Conservation (phyloP, 148 eudicot genomes). For the Amaranthus cruentus region DNA sequence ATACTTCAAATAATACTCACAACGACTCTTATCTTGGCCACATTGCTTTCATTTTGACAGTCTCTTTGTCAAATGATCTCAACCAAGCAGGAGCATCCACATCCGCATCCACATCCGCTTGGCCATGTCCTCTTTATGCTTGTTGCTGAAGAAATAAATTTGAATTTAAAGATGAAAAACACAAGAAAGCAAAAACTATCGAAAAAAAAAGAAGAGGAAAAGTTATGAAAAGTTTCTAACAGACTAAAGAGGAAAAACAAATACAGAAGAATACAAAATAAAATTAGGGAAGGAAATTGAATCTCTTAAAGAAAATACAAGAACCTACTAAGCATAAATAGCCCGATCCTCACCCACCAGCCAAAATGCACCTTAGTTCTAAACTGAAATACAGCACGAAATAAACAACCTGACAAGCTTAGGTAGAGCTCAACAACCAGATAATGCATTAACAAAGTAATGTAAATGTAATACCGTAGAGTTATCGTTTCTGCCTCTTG, state of each 20-base stretch:
- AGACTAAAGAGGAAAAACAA: background rate
- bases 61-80: constrained; percentile 53
- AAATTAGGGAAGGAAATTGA: too few species aligned
- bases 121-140: constrained; percentile 44
- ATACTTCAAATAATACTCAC: constrained; percentile 37
- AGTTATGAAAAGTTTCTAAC: background rate
- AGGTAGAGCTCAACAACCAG: too few species aligned
- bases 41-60: constrained; percentile 70
- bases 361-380: too few species aligned
- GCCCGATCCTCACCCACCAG: too few species aligned
- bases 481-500: too few species aligned
- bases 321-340: too few species aligned
- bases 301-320: too few species aligned
- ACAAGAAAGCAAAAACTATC: background rate
- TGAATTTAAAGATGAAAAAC: background rate
- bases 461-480: too few species aligned
- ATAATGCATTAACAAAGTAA: too few species aligned
- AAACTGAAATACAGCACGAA: too few species aligned
- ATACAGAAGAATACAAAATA: too few species aligned
- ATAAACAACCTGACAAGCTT: too few species aligned
- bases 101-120: constrained; percentile 40
- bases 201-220: background rate
- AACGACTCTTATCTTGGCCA: constrained; percentile 97
- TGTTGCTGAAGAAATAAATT: constrained; percentile 47
- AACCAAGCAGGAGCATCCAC: constrained; percentile 32